Conservation (phyloP, 495 filamentous ascomycete species). For the Daldinia grandis region DNA sequence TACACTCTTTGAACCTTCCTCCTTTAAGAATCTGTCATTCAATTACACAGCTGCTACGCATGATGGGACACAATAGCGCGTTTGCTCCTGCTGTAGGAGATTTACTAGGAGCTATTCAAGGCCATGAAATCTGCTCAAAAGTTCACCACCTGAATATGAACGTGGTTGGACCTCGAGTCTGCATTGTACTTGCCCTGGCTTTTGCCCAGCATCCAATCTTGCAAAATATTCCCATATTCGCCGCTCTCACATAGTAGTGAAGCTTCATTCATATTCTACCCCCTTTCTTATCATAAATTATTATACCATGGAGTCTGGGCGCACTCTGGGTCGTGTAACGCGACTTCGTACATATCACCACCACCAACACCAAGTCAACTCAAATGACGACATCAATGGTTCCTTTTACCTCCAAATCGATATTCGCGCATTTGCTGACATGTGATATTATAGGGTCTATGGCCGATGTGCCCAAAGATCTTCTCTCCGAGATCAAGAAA, state of each 20-base stretch:
- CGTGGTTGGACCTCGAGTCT: neutral
- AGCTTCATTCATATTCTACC: neutral
- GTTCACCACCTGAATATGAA: neutral
- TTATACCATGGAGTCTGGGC: constrained; percentile 18
- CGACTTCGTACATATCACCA: constrained; percentile 25
- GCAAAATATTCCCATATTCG: neutral
- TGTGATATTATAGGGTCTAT: constrained; percentile 46
- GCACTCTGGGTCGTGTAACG: constrained; percentile 12
- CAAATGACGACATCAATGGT: constrained; percentile 17
- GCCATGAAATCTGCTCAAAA: neutral
- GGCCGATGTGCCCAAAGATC: constrained; percentile 75
- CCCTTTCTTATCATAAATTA: constrained; percentile 4
- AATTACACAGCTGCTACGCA: neutral
- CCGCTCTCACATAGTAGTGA: neutral
- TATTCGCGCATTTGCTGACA: constrained; percentile 21
- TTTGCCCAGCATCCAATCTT: neutral
- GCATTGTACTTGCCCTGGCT: neutral
- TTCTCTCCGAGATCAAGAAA: constrained; percentile 81
- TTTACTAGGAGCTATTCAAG: neutral
- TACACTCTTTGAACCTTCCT: neutral
- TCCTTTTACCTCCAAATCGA: constrained; percentile 4
- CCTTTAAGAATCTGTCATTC: neutral
- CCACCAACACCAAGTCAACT: constrained; percentile 18
- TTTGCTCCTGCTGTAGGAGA: neutral
- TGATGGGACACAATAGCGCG: neutral